These are phyloP conservation scores for Fusarium denticulatum DNA, from an alignment of 2,329 filamentous ascomycete genomes.

Conservation along the genomic window DNA sequence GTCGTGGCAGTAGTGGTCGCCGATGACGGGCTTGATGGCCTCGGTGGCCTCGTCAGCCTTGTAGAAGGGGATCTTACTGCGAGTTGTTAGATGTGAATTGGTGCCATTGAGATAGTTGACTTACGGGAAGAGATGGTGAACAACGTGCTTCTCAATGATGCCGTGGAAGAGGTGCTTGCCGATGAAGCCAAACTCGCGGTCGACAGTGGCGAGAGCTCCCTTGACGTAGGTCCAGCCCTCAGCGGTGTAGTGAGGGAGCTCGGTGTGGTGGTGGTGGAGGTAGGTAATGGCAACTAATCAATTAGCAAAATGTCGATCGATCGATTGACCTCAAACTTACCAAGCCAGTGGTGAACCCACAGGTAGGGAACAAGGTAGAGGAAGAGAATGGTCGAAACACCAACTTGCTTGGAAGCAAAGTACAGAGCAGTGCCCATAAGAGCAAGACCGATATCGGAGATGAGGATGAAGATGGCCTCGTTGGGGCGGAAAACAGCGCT, in stretches of 20 bases:
- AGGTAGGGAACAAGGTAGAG: slow-evolving; percentile 73
- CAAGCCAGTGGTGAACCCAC: slow-evolving; percentile 77
- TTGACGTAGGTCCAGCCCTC: slow-evolving; percentile 69
- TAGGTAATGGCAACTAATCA: slow-evolving; percentile 75
- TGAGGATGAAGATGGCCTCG: slow-evolving; percentile 64
- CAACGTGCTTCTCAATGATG: slow-evolving; percentile 68
- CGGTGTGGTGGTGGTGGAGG: slow-evolving; percentile 75
- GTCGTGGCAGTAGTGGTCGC: slow-evolving; percentile 79
- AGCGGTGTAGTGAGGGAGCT: slow-evolving; percentile 52
- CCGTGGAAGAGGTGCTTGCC: slow-evolving; percentile 71
- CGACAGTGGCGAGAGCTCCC: slow-evolving; percentile 69
- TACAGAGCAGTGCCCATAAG: slow-evolving; percentile 63
- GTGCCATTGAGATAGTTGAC: slow-evolving; percentile 2
- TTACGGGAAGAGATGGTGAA: slow-evolving; percentile 66
- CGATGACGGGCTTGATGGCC: slow-evolving; percentile 89
- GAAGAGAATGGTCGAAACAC: slow-evolving; percentile 64
- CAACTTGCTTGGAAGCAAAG: slow-evolving; percentile 62
- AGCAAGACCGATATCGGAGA: slow-evolving; percentile 69
- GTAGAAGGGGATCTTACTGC: slow-evolving; percentile 52
- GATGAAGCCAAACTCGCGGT: slow-evolving; percentile 71
- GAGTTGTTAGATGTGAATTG: background rate
- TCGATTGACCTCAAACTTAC: slow-evolving; percentile 49
- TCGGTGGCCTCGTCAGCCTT: slow-evolving; percentile 64
- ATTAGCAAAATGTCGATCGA: slow-evolving; percentile 5
- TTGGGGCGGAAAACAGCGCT: slow-evolving; percentile 68